Evolutionary conservation across 345 rosid genomes (phyloP).

Genomic region (Eucalyptus cladocalyx): DNA sequence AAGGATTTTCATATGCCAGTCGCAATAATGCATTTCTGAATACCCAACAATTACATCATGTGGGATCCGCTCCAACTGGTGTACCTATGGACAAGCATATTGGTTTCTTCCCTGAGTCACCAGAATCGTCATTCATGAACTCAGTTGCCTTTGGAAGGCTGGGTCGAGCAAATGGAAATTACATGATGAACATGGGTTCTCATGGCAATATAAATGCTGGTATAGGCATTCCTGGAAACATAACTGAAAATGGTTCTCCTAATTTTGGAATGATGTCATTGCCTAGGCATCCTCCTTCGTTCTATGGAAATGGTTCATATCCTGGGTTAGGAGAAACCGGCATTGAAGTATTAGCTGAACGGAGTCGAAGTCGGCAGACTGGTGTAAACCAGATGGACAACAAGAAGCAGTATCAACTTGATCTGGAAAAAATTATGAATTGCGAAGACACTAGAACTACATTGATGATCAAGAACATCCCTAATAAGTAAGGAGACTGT

Average conservation of each 20-base stretch:
- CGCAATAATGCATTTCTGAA: conserved; percentile 44
- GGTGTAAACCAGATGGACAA: conserved; percentile 36
- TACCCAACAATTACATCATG: conserved; percentile 55
- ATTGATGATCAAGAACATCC: conserved; percentile 89
- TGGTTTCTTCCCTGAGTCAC: conserved; percentile 15
- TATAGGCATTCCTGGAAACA: conserved; percentile 21
- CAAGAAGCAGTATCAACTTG: conserved; percentile 72
- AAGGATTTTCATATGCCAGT: conserved; percentile 38
- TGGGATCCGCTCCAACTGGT: conserved; percentile 69
- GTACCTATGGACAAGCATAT: conserved; percentile 4
- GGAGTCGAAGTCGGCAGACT: conserved; percentile 20
- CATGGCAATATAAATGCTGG: conserved; percentile 11
- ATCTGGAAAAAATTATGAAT: conserved; percentile 56
- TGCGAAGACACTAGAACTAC: conserved; percentile 83
- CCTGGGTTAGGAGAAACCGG: conserved; percentile 23
- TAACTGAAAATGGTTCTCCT: conserved; percentile 35
- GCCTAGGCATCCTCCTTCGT: conserved; percentile 31
- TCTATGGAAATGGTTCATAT: conserved; percentile 33
- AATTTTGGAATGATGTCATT: conserved; percentile 38
- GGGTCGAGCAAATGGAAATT: conserved; percentile 6
- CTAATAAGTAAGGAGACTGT: conserved; percentile 62
- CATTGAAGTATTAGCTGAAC: conserved; percentile 38
- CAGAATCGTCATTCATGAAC: conserved; percentile 11
- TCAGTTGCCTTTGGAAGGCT: conserved; percentile 8
- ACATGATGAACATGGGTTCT: conserved; percentile 6